Percentiles rank a stretch among this genome's conserved stretches.
Evolutionary conservation across 2,329 filamentous ascomycete species (phyloP).

Genomic region (Pseudocercospora pini-densiflorae): DNA sequence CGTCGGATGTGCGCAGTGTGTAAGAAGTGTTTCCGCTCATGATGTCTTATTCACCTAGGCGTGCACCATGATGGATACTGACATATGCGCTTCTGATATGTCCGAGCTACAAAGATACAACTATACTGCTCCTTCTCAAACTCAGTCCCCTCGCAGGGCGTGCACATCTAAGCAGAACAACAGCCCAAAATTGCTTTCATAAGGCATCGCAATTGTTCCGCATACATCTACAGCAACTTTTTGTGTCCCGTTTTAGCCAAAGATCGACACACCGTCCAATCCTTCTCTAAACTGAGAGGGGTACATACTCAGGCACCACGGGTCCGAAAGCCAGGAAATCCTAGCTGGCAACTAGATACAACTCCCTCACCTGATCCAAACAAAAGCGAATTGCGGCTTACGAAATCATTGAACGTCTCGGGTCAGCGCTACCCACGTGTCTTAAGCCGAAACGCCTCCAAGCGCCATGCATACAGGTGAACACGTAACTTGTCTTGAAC

Average conservation of each 20-base stretch:
- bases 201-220: background rate
- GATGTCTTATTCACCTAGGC: background rate
- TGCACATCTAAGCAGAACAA: background rate
- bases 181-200: background rate
- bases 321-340: background rate
- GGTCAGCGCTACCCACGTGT: background rate
- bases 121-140: background rate
- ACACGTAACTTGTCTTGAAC: background rate
- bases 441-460: background rate
- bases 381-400: background rate
- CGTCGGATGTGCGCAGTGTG: conserved; percentile 24
- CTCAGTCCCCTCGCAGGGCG: background rate
- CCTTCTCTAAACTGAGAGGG: background rate
- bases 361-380: background rate
- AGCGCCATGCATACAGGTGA: background rate
- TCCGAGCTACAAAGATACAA: background rate
- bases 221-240: background rate
- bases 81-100: background rate
- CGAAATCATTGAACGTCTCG: background rate
- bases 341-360: background rate
- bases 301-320: background rate
- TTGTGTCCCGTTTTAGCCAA: background rate
- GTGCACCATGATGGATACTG: background rate
- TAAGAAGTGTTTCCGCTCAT: background rate
- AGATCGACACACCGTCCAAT: background rate